These are phyloP conservation scores for Linnemannia hyalina DNA, from an alignment of 192 early-diverging fungal species.

Conservation along the genomic window DNA sequence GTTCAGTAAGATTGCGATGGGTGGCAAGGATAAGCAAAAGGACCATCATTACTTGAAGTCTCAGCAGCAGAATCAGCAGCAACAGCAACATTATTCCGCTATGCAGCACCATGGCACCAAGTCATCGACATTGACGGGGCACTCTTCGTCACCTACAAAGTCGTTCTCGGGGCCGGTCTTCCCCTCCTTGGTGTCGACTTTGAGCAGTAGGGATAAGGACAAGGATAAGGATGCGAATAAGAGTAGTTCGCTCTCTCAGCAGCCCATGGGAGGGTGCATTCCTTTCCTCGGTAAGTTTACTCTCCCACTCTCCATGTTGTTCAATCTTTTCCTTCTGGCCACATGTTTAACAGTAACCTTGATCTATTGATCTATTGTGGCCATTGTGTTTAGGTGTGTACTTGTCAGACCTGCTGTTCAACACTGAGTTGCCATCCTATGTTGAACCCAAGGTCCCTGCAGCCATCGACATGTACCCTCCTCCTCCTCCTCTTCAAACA, in stretches of 20 bases:
- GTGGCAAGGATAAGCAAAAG: slow-evolving; percentile 22
- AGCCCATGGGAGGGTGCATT: slow-evolving; percentile 63
- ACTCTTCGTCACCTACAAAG: slow-evolving; percentile 18
- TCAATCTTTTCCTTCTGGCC: not conserved
- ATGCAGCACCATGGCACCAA: slow-evolving; percentile 3
- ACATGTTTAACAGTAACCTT: not conserved
- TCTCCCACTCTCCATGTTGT: not conserved
- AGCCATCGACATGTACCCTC: not conserved
- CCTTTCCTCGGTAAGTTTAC: slow-evolving; percentile 66
- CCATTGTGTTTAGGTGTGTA: slow-evolving; percentile 56
- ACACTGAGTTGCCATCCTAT: slow-evolving; percentile 67
- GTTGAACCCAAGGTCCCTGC: slow-evolving; percentile 32
- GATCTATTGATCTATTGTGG: not conserved
- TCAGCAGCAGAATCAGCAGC: not conserved
- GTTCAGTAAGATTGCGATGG: slow-evolving; percentile 28
- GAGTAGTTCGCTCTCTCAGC: slow-evolving; percentile 32
- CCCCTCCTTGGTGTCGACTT: slow-evolving; percentile 26
- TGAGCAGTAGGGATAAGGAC: slow-evolving; percentile 27
- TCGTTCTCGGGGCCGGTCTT: slow-evolving; percentile 45
- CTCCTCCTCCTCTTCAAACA: not conserved
- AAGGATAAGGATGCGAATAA: slow-evolving; percentile 10
- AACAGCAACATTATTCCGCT: slow-evolving; percentile 14
- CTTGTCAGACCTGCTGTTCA: slow-evolving; percentile 70
- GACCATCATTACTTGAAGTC: not conserved
- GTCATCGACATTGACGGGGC: not conserved